Base-by-base conservation (phyloP, 129 eudicot genomes). In the Chrysanthemum makinoi region DNA sequence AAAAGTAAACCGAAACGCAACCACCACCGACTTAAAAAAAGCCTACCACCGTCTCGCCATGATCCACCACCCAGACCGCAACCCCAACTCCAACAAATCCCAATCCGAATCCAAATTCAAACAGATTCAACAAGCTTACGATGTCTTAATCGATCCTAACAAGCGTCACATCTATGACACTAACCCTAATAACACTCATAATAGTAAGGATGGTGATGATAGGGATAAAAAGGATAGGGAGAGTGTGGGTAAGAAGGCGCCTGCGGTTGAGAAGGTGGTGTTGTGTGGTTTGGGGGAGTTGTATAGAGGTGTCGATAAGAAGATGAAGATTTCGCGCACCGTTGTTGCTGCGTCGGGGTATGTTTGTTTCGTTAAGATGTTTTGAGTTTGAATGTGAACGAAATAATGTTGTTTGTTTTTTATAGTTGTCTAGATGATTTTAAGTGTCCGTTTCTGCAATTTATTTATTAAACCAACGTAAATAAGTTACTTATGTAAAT, bases 111-210 rank as follows among this genome's bases (percentile, higher is more conserved):
- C 92, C 19, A 91, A 88, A 67, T 91, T 91, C 83, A 91, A 91
- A 78, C 87, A 86, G 70, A 88, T 91, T 62, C 88, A 95, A 18
- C 92, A 91, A 58, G 95, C 97, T 19, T 91, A 91, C 62, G 97
- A 91, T 30, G 97, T 91, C 26, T 74, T 91, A 13, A 85, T 86
- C 88, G 97, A 91, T 62, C 97, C 95, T 11, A 83, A 79, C 56
- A 91, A 91, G 82, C 97, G 97, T 65, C 97, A 86, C 86, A 83
- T 91, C 90, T 91, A 91, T 80, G 97, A 91, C 18, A 18, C 62
- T 2, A 53, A 67, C 46, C 85, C 72, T 56, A 8, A 73, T 62
- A 7, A 55, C 52, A 44, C 66, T 39, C 50, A 13, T 49, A 22
- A 69, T 33, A 81, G 68, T 33, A 79, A 77, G 62, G 88, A 84